Percentiles rank a stretch among this genome's conserved stretches.
Evolutionary conservation across 345 rosid genomes (phyloP).

Genomic region (Syzygium jambos): DNA sequence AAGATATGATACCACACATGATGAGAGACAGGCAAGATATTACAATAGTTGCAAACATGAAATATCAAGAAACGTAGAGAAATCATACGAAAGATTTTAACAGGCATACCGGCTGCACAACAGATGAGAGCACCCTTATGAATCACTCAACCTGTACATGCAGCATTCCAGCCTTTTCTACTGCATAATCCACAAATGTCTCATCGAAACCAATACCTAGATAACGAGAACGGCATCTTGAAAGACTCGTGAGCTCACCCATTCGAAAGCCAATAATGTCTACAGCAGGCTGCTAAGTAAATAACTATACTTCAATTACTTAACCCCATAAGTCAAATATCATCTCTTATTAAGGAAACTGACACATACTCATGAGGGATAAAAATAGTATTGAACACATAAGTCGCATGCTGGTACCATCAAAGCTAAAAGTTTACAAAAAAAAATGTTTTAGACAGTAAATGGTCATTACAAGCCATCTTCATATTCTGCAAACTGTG

Average conservation of each 20-base stretch:
- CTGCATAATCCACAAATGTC: slow-evolving; percentile 50
- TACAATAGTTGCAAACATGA: background rate
- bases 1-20: background rate
- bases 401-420: background rate
- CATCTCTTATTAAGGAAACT: background rate
- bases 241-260: slow-evolving; percentile 90
- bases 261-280: slow-evolving; percentile 67
- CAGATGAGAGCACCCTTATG: slow-evolving; percentile 72
- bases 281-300: slow-evolving; percentile 75
- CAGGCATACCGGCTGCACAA: slow-evolving; percentile 67
- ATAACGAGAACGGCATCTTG: slow-evolving; percentile 86
- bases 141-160: slow-evolving; percentile 80
- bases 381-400: background rate
- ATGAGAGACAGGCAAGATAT: background rate
- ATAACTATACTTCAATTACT: slow-evolving; percentile 5
- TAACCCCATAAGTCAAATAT: background rate
- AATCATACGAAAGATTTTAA: background rate
- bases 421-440: background rate
- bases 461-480: background rate
- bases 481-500: background rate
- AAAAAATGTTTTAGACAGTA: background rate
- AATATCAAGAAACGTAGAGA: background rate
- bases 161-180: slow-evolving; percentile 66
- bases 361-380: background rate
- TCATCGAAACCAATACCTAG: slow-evolving; percentile 76